phyloP scores from a whole-genome alignment of 441 rosid genomes.

The Codiaeum variegatum region DNA sequence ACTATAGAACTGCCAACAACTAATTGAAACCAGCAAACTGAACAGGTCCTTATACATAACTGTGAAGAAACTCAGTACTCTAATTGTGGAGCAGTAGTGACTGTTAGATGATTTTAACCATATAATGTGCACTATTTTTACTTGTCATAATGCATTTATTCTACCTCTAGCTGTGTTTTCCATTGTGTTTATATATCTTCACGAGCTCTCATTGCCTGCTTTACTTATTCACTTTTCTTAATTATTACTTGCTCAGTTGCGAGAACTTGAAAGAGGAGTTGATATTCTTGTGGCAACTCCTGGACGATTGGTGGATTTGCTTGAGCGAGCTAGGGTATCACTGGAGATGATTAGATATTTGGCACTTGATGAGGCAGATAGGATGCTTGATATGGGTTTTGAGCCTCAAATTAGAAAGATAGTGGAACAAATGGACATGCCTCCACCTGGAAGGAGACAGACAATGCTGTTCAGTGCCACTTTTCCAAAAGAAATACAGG shows the following conservation, averaged over 20 bases:
- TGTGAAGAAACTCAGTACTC: background rate
- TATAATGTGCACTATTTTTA: background rate
- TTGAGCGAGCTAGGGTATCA: slow-evolving; percentile 93
- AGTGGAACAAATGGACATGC: slow-evolving; percentile 94
- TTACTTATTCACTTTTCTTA: slow-evolving; percentile 7
- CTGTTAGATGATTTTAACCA: background rate
- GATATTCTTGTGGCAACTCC: slow-evolving; percentile 97
- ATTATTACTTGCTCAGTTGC: slow-evolving; percentile 48
- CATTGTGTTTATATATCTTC: background rate
- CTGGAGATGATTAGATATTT: slow-evolving; percentile 78
- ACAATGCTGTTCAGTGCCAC: slow-evolving; percentile 95
- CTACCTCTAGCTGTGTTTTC: slow-evolving; percentile 1
- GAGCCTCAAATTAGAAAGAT: slow-evolving; percentile 95
- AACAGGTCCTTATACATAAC: background rate
- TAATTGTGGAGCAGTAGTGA: background rate
- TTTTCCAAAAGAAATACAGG: slow-evolving; percentile 94
- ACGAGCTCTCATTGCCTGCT: background rate
- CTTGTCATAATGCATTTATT: background rate
- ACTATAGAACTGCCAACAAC: too few relatives aligned
- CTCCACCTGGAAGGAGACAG: slow-evolving; percentile 76
- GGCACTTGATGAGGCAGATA: slow-evolving; percentile 92
- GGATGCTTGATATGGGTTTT: slow-evolving; percentile 97
- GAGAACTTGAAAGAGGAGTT: slow-evolving; percentile 90
- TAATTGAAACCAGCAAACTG: too few relatives aligned
- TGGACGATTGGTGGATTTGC: slow-evolving; percentile 81